Evolutionary conservation across 768 basidiomycete species (phyloP), one percentile per base, ranked within the genome.

Genomic region (Xerocomus brunneocitrinus): DNA sequence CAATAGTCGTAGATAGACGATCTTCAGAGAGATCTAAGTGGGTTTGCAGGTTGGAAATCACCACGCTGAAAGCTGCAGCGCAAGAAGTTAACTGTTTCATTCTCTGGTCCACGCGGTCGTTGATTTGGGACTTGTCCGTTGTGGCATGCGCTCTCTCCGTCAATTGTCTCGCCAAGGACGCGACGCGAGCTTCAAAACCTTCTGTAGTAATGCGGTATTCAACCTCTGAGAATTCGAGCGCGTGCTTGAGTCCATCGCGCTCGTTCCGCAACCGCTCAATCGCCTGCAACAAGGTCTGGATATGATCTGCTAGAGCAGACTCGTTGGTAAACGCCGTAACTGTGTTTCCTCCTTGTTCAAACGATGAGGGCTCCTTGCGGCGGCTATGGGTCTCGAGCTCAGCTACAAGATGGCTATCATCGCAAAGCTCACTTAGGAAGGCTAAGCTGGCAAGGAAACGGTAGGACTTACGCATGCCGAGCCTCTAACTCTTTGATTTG

Each of bases 201-300:
- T 88, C 79, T 14, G 82, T 76, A 3, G 81, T 72, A 60, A 88
- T 85, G 57, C 73, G 79, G 25, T 81, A 80, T 68, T 91, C 89
- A 3, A 76, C 73, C 57, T 86, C 78, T 50, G 85, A 71, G 67
- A 90, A 91, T 46, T 86, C 76, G 13, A 91, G 67, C 50, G 85
- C 78, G 6, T 83, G 77, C 47, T 77, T 77, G 27, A 89, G 74
- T 43, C 68, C 72, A 56, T 90, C 84, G 5, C 88, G 76, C 59
- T 91, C 87, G 4, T 67, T 66, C 5, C 89, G 82, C 43, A 90
- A 72, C 32, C 88, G 80, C n/a, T 82, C 79, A 40, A 88, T 73
- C 2, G 87, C 82, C 27, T 67, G 67, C 47, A 90, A 72, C 24
- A 90, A 73, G 36, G 77, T 79, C 55, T 80, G 80, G 32, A 86